phyloP scores from a whole-genome alignment of 1,284 basidiomycete species.

The Microbotryum intermedium region DNA sequence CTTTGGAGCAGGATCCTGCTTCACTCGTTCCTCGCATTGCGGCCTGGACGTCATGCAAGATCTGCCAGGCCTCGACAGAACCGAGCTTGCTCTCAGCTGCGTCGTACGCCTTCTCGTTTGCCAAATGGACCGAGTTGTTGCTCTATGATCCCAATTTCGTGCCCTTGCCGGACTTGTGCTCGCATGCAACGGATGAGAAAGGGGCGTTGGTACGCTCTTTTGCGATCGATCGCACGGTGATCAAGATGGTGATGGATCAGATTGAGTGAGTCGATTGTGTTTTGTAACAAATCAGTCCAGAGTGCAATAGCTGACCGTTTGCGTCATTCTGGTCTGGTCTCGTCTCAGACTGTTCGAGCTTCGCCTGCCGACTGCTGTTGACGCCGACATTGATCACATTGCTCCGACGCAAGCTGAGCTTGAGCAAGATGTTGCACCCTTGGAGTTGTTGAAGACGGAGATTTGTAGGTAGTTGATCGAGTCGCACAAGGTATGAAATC shows the following conservation, averaged over 20 bases:
- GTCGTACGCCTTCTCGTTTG: slow-evolving; percentile 1
- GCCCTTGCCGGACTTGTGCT: slow-evolving; percentile 12
- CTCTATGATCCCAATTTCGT: slow-evolving; percentile 16
- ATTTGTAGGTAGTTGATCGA: neutral
- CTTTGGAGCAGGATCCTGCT: neutral
- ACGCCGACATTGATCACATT: slow-evolving; percentile 12
- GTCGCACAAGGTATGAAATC: too few relatives aligned
- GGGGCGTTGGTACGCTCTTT: slow-evolving; percentile 10
- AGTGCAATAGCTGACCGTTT: neutral
- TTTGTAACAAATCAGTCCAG: too few relatives aligned
- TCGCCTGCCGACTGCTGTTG: slow-evolving; percentile 19
- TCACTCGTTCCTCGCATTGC: neutral
- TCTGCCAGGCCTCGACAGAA: slow-evolving; percentile 1
- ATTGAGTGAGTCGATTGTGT: slow-evolving; percentile 7
- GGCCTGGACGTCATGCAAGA: slow-evolving; percentile 7
- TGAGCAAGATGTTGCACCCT: neutral
- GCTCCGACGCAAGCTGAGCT: neutral
- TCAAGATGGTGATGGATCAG: neutral
- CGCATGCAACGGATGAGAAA: slow-evolving; percentile 7
- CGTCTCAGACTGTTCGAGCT: slow-evolving; percentile 18
- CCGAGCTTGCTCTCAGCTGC: neutral
- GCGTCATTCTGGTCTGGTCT: too few relatives aligned
- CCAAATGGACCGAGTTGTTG: slow-evolving; percentile 17
- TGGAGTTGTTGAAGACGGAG: slow-evolving; percentile 1
- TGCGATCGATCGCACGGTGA: neutral